Base-by-base conservation (phyloP, 2,329 filamentous ascomycete genomes). In the Aspergillus candidus region DNA sequence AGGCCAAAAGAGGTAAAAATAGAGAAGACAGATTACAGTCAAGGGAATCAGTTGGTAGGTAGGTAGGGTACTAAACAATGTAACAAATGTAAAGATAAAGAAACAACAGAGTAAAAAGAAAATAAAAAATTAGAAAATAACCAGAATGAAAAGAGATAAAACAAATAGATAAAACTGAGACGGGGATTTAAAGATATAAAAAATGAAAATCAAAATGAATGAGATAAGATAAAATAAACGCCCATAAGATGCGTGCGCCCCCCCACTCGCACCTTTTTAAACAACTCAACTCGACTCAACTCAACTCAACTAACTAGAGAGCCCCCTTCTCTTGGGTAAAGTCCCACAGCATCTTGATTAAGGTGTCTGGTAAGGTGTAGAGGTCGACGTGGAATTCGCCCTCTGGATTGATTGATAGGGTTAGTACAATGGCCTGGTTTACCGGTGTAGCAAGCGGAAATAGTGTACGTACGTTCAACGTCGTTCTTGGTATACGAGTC, bases 341-440 rank as follows among this genome's bases (percentile, higher is more conserved):
- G 49, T 96, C 91, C 91, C 91, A 97, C 48, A 98, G 82, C 81
- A 88, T 89, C 69, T 93, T 94, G 63, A 93, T 85, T 32, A 97
- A 77, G 22, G 74, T 71, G 54, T 97, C 93, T 1, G 93, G 90
- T 52, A 98, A 81, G n/a, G 93, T 97, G 72, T 95, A 97, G 46
- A 98, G 78, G 62, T 98, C 93, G 56, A 98, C 91, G 49, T 95
- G 93, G 72, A 98, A 98, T 71, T 98, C 93, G 61, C 93, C 93
- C 61, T 90, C 89, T 87, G 60, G 42, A 49, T 57, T 55, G 59
- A 68, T 60, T 67, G 65, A n/a, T 42, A 35, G 49, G 27, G 32
- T 32, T 22, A 44, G 32, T 17, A 11, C 7, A 17, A 10, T n/a
- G n/a, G n/a, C n/a, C 11, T 14, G 40, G 27, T 4, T n/a, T 38